Conservation (phyloP, 768 basidiomycete genomes). For the Russula compacta region DNA sequence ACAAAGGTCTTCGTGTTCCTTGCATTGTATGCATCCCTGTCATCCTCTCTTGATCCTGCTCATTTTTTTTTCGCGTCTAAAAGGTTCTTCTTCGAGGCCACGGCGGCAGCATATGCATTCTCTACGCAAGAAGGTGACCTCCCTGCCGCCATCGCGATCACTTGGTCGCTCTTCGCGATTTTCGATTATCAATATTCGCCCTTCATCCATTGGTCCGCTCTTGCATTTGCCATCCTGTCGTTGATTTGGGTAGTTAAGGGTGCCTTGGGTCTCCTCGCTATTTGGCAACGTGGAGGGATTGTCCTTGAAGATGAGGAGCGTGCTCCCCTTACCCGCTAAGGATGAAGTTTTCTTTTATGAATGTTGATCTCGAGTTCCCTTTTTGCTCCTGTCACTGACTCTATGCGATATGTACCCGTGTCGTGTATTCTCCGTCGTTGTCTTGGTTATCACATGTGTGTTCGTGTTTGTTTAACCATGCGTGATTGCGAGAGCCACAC, state of each 20-base stretch:
- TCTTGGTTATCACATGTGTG: not conserved
- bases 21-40: constrained; percentile 47
- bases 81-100: constrained; percentile 87
- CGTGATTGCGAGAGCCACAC: not conserved
- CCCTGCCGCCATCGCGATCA: constrained; percentile 84
- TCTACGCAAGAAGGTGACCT: constrained; percentile 85
- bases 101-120: constrained; percentile 92
- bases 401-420: not conserved
- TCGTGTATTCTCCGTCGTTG: not conserved
- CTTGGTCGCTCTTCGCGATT: constrained; percentile 91
- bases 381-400: not conserved
- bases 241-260: constrained; percentile 81
- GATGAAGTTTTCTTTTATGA: not conserved
- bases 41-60: not conserved
- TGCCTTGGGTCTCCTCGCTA: constrained; percentile 40
- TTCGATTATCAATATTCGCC: constrained; percentile 62
- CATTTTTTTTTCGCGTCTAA: not conserved
- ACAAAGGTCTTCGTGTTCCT: constrained; percentile 96
- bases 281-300: constrained; percentile 38
- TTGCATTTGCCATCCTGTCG: constrained; percentile 78
- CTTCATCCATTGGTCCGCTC: constrained; percentile 88
- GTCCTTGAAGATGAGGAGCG: constrained; percentile 80
- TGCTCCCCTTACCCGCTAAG: constrained; percentile 58
- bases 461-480: not conserved
- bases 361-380: not conserved